Conservation (phyloP, 73 alveolate genomes). For the Urostyla sp. region DNA sequence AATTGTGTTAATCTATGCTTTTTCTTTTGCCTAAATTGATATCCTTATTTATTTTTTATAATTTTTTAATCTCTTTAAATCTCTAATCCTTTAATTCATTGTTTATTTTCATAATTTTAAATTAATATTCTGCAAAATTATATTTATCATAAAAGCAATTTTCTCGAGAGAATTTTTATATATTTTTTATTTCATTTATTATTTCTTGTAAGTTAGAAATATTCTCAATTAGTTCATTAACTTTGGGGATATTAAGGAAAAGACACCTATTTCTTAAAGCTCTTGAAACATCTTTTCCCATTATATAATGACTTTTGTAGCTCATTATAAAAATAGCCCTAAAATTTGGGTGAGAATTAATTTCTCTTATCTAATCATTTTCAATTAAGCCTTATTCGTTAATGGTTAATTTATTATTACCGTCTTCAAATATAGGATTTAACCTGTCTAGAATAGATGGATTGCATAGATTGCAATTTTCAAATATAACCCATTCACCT, state of each 20-base stretch:
- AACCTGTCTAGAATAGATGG: slow-evolving; percentile 96
- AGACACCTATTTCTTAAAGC: slow-evolving; percentile 96
- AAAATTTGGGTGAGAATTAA: slow-evolving; percentile 87
- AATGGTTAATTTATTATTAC: slow-evolving; percentile 63
- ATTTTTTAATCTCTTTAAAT: no score
- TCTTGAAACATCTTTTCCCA: slow-evolving; percentile 84
- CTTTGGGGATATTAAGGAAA: slow-evolving; percentile 67
- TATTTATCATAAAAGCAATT: no score
- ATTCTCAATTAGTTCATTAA: not conserved
- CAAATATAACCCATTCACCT: slow-evolving; percentile 93
- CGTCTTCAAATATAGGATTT: slow-evolving; percentile 95
- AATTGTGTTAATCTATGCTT: not conserved
- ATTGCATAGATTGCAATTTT: slow-evolving; percentile 88
- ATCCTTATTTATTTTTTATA: not conserved
- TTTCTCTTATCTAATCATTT: slow-evolving; percentile 69
- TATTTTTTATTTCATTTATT: not conserved
- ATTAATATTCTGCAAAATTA: no score
- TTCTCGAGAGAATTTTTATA: no score
- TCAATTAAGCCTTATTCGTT: slow-evolving; percentile 78
- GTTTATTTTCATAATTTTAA: no score
- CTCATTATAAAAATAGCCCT: slow-evolving; percentile 87
- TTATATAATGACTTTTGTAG: slow-evolving; percentile 44
- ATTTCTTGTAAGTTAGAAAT: not conserved
- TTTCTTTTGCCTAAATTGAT: not conserved
- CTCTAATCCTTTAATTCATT: no score